A percentile compares a stretch with the other conserved stretches of the same genome.
phyloP scores from a whole-genome alignment of 2,329 filamentous ascomycete genomes.

The Sclerotiophoma versabilis region DNA sequence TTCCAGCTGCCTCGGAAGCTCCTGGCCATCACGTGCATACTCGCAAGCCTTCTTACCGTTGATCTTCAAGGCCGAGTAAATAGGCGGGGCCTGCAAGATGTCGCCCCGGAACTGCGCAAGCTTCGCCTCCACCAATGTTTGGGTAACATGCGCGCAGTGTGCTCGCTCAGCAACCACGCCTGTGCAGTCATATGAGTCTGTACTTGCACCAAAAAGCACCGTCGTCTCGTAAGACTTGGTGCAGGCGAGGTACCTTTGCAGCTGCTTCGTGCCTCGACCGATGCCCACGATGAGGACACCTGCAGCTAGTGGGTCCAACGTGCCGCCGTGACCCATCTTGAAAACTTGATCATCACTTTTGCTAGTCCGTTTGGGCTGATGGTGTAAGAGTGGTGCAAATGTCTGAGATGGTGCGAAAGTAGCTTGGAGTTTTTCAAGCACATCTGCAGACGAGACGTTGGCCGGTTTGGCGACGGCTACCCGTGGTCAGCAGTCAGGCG shows the following conservation, averaged over 20 bases:
- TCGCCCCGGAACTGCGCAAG: conserved; percentile 30
- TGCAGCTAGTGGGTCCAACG: conserved; percentile 39
- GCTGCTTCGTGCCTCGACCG: conserved; percentile 39
- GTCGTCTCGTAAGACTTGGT: conserved; percentile 41
- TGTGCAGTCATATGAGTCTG: conserved; percentile 40
- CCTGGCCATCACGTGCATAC: conserved; percentile 34
- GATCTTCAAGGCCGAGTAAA: conserved; percentile 43
- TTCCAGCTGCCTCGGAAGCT: conserved; percentile 35
- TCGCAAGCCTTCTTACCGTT: conserved; percentile 41
- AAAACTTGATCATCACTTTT: conserved; percentile 33
- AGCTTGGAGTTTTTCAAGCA: conserved; percentile 32
- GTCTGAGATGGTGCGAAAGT: conserved; percentile 27
- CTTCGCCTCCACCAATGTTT: conserved; percentile 26
- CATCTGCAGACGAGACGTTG: conserved; percentile 31
- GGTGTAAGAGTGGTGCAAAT: conserved; percentile 24
- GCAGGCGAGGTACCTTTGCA: conserved; percentile 35
- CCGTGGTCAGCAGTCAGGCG: neutral
- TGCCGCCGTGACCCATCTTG: conserved; percentile 42
- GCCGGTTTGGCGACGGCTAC: conserved; percentile 35
- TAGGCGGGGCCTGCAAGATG: conserved; percentile 35
- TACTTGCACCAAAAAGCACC: conserved; percentile 39
- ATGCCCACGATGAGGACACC: conserved; percentile 43
- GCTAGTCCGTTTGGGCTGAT: conserved; percentile 30
- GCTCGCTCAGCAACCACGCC: conserved; percentile 25
- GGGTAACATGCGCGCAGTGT: conserved; percentile 25